Conservation (phyloP, 1,284 basidiomycete genomes). For the Boletus semigastroideus region DNA sequence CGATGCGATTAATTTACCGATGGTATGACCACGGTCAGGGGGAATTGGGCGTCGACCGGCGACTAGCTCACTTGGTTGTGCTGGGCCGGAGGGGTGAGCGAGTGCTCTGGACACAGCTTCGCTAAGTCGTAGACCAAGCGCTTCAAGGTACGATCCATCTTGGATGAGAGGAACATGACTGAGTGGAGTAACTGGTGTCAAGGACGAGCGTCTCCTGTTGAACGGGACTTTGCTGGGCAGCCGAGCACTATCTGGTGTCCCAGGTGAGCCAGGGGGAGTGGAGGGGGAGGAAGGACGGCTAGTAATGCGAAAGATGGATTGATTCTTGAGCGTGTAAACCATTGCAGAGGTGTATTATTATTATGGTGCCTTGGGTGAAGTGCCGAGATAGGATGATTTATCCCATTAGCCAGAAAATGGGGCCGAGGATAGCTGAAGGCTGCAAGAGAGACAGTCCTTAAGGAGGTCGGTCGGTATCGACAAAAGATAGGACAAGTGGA, state of each 20-base stretch:
- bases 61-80: constrained; percentile 49
- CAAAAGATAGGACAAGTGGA: constrained; percentile 57
- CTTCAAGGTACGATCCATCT: constrained; percentile 76
- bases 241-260: constrained; percentile 44
- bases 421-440: constrained; percentile 16
- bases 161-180: constrained; percentile 55
- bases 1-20: constrained; percentile 69
- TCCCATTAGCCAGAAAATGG: constrained; percentile 56
- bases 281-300: constrained; percentile 63
- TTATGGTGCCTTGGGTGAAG: constrained; percentile 20
- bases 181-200: constrained; percentile 35
- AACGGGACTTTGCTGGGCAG: constrained; percentile 59
- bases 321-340: constrained; percentile 66
- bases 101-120: constrained; percentile 79
- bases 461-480: constrained; percentile 76
- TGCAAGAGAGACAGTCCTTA: constrained; percentile 40
- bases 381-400: constrained; percentile 46
- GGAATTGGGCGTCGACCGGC: constrained; percentile 69
- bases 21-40: constrained; percentile 58
- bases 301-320: constrained; percentile 61
- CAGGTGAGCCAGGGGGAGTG: constrained; percentile 39
- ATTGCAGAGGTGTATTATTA: constrained; percentile 35
- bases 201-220: constrained; percentile 52
- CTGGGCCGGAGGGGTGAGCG: constrained; percentile 57
- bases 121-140: constrained; percentile 70